Base-by-base conservation (phyloP, 2,329 filamentous ascomycete genomes). In the Lachnellula arida region DNA sequence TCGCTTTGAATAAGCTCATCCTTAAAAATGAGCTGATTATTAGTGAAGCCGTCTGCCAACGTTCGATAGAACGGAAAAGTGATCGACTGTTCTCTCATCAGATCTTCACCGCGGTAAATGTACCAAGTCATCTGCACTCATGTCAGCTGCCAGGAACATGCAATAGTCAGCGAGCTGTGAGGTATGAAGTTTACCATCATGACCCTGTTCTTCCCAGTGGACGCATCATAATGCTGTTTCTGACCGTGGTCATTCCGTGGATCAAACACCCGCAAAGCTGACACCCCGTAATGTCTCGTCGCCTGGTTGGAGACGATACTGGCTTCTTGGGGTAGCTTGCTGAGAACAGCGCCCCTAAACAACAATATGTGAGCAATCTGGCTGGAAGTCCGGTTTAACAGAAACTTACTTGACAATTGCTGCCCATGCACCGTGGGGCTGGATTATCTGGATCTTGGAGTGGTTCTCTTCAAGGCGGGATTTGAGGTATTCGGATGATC, bases 391-490 rank as follows among this genome's bases (percentile, higher is more conserved):
- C 6, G 8, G 25, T 8, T 28, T 28, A 8, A 28, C 12, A 14
- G 12, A 39, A n/a, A 11, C 57, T 51, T 42, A 64, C 62, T 53
- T 60, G 25, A 61, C 60, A 11, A 63, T 64, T 1, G 62, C 60
- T 2, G 56, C 46, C 62, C 59, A 64, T 11, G 61, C 57, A 17
- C 49, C 57, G 9, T 53, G n/a, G 11, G 60, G 60, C 34, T 62
- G 58, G 7, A 60, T 57, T 3, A 62, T 19, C 43, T 59, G 52
- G 7, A 62, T 59, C 7, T 58, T 49, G 8, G 68, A 60, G 6
- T 78, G 66, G 0, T 72, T 65, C 42, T 71, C 64, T 46, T 68
- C 67, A 9, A 80, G 63, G 12, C 72, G 68, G 52, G 73, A 68
- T 60, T 73, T 74, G 19, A 67, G 53, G 44, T 63, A 63, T 15